These are phyloP conservation scores for Cryphonectria japonica DNA, from an alignment of 2,329 filamentous ascomycete genomes.

Conservation along the genomic window DNA sequence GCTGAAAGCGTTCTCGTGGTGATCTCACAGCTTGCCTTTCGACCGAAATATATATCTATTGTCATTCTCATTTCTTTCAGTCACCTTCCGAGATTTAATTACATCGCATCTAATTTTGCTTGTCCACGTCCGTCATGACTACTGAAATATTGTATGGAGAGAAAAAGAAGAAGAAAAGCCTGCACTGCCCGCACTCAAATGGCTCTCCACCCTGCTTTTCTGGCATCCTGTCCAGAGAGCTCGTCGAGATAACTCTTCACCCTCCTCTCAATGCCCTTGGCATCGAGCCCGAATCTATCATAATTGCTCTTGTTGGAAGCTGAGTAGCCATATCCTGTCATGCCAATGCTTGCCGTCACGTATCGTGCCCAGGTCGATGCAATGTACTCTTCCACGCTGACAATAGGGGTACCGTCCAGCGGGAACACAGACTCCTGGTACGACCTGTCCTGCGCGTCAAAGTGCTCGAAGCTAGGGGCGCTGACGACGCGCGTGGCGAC, in stretches of 20 bases:
- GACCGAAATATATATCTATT: too few relatives aligned
- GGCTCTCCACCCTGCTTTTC: neutral
- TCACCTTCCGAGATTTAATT: too few relatives aligned
- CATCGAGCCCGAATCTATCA: constrained; percentile 50
- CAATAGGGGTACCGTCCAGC: constrained; percentile 33
- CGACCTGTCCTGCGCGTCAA: constrained; percentile 25
- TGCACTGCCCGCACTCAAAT: neutral
- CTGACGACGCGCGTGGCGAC: constrained; percentile 26
- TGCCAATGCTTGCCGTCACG: constrained; percentile 49
- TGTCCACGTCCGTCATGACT: too few relatives aligned
- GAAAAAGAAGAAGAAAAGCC: too few relatives aligned
- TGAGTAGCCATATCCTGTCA: constrained; percentile 52
- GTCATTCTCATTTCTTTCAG: too few relatives aligned
- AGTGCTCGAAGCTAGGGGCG: constrained; percentile 27
- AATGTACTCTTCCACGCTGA: constrained; percentile 48
- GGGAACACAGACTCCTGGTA: constrained; percentile 41
- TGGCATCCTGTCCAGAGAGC: neutral
- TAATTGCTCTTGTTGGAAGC: constrained; percentile 51
- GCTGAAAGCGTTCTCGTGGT: too few relatives aligned
- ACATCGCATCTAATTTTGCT: too few relatives aligned
- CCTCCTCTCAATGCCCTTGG: constrained; percentile 27
- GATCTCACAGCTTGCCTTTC: too few relatives aligned
- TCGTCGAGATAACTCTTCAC: neutral
- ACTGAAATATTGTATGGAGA: too few relatives aligned
- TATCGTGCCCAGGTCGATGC: constrained; percentile 54